Percentiles rank a stretch among this genome's conserved stretches.
These are phyloP conservation scores for Coemansia sp. DNA, from an alignment of 192 early-diverging fungal genomes.

Conservation along the genomic window DNA sequence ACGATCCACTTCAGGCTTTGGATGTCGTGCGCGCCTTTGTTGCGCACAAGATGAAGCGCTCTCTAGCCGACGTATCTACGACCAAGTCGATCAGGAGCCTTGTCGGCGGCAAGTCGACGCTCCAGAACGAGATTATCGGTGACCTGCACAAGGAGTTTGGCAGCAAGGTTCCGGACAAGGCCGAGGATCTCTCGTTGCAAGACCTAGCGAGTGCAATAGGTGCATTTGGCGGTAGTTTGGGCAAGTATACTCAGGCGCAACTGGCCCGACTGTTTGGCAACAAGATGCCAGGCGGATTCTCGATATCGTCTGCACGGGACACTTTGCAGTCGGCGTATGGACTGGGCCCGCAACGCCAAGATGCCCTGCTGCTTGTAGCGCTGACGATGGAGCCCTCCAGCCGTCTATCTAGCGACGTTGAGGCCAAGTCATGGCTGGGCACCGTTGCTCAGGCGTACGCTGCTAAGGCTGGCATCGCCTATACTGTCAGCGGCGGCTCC, in stretches of 20 bases:
- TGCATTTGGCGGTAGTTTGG: slow-evolving; percentile 65
- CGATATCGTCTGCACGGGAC: slow-evolving; percentile 70
- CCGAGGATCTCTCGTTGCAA: slow-evolving; percentile 85
- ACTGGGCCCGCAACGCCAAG: slow-evolving; percentile 73
- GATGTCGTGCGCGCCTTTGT: slow-evolving; percentile 79
- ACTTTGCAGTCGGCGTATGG: slow-evolving; percentile 73
- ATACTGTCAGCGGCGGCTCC: slow-evolving; percentile 50
- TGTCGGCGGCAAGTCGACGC: slow-evolving; percentile 85
- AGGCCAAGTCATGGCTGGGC: slow-evolving; percentile 86
- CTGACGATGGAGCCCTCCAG: slow-evolving; percentile 80
- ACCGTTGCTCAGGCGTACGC: slow-evolving; percentile 74
- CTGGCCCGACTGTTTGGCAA: slow-evolving; percentile 77
- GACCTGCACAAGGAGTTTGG: slow-evolving; percentile 94
- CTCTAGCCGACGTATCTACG: slow-evolving; percentile 72
- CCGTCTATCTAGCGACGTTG: slow-evolving; percentile 73
- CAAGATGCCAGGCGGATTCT: slow-evolving; percentile 95
- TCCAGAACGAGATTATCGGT: slow-evolving; percentile 97
- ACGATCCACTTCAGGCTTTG: slow-evolving; percentile 74
- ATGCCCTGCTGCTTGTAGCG: slow-evolving; percentile 75
- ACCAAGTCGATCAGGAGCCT: slow-evolving; percentile 71
- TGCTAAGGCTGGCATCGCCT: slow-evolving; percentile 38
- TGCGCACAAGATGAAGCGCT: slow-evolving; percentile 89
- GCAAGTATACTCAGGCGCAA: slow-evolving; percentile 75
- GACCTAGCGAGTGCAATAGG: slow-evolving; percentile 76
- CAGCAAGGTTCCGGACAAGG: slow-evolving; percentile 81